Conservation (phyloP, 1,139 yeast species). For the Yamadazyma friedrichii region DNA sequence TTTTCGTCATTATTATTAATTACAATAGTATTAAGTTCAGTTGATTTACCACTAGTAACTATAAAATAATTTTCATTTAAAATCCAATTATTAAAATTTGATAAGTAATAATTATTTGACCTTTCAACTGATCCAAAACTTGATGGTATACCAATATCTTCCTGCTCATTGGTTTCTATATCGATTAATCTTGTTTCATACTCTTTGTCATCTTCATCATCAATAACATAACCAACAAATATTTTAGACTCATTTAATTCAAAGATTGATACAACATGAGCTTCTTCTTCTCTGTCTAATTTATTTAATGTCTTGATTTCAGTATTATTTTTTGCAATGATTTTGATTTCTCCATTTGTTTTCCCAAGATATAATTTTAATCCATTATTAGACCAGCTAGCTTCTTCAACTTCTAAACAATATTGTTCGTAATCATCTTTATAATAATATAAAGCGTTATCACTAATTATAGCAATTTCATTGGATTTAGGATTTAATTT, state of each 20-base stretch:
- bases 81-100: slow-evolving; percentile 45
- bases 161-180: slow-evolving; percentile 3
- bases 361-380: slow-evolving; percentile 4
- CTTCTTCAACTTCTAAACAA: slow-evolving; percentile 1
- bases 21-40: slow-evolving; percentile 51
- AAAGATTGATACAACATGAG: slow-evolving; percentile 5
- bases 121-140: slow-evolving; percentile 58
- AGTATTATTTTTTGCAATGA: slow-evolving; percentile 1
- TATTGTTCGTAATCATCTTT: neutral
- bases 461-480: slow-evolving; percentile 3
- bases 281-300: slow-evolving; percentile 1
- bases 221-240: slow-evolving; percentile 17
- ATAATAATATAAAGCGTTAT: neutral
- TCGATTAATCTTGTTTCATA: slow-evolving; percentile 11
- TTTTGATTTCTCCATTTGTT: slow-evolving; percentile 1
- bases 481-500: slow-evolving; percentile 4
- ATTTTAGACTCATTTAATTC: slow-evolving; percentile 2
- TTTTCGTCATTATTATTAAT: slow-evolving; percentile 17
- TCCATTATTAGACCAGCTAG: slow-evolving; percentile 8
- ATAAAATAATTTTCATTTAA: slow-evolving; percentile 28
- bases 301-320: neutral
- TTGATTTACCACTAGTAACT: slow-evolving; percentile 60
- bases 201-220: slow-evolving; percentile 10
- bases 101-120: slow-evolving; percentile 46
- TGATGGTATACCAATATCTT: slow-evolving; percentile 51